Percentiles rank a stretch among this genome's conserved stretches.
These are phyloP conservation scores for Gloeopeniophorella convolvens DNA, from an alignment of 768 basidiomycete genomes.

Conservation along the genomic window DNA sequence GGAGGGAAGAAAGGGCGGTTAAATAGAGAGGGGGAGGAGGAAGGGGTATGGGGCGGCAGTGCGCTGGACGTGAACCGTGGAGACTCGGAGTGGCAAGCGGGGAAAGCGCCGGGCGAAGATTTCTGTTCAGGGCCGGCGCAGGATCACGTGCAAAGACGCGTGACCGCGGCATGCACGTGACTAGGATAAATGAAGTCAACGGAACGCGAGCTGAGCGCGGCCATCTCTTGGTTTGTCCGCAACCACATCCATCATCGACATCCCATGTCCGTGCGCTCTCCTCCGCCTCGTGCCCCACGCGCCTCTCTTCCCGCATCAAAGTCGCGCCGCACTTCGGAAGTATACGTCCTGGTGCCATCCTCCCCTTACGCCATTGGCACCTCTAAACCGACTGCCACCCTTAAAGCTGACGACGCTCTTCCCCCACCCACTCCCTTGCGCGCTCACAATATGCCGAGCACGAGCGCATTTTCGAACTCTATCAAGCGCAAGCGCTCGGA, in stretches of 20 bases:
- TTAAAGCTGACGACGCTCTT: conserved; percentile 17
- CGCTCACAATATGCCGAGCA: conserved; percentile 20
- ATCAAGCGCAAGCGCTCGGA: conserved; percentile 27
- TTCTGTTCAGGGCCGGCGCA: conserved; percentile 2
- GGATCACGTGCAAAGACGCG: not conserved
- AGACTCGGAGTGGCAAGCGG: not conserved
- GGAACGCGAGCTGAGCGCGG: conserved; percentile 8
- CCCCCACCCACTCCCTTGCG: conserved; percentile 21
- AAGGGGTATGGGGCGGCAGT: conserved; percentile 1
- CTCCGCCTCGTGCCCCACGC: conserved; percentile 1
- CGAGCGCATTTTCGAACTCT: not conserved
- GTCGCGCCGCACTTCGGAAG: conserved; percentile 34
- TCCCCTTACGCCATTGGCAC: conserved; percentile 34
- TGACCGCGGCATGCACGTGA: conserved; percentile 10
- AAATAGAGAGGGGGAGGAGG: conserved; percentile 16
- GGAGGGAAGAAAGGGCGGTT: conserved; percentile 12
- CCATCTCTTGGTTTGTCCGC: not conserved
- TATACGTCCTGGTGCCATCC: conserved; percentile 55
- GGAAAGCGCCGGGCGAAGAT: conserved; percentile 1
- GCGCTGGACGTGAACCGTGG: conserved; percentile 9
- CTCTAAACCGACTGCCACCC: conserved; percentile 13
- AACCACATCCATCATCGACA: conserved; percentile 4
- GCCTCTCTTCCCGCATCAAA: conserved; percentile 23
- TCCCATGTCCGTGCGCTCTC: conserved; percentile 8
- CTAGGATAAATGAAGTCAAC: not conserved